Evolutionary conservation across 1,284 basidiomycete species (phyloP).

Genomic region (Abortiporus biennis): DNA sequence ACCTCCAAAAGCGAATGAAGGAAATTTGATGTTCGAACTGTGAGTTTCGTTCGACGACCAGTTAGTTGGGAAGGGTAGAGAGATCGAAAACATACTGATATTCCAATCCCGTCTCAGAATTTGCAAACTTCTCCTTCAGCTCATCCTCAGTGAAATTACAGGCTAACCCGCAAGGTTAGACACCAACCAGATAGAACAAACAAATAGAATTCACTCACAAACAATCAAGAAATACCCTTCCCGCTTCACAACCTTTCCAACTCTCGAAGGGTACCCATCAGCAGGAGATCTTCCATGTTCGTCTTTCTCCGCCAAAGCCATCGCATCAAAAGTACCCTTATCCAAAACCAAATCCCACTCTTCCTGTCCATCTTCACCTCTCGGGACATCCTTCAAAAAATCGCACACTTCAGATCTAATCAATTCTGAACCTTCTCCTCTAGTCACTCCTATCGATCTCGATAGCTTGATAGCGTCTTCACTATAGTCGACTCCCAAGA

Average conservation of each 20-base stretch:
- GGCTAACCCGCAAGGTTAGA: constrained; percentile 33
- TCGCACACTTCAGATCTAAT: constrained; percentile 53
- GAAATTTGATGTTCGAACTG: constrained; percentile 68
- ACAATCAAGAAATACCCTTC: constrained; percentile 81
- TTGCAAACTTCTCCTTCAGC: constrained; percentile 53
- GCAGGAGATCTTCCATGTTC: constrained; percentile 48
- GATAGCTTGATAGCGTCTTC: constrained; percentile 62
- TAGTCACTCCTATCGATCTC: constrained; percentile 42
- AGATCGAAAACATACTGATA: constrained; percentile 53
- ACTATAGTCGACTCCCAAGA: constrained; percentile 85
- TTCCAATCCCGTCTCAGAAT: constrained; percentile 39
- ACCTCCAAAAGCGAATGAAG: constrained; percentile 72
- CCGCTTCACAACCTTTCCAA: constrained; percentile 52
- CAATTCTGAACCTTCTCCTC: constrained; percentile 24
- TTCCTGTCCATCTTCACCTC: constrained; percentile 18
- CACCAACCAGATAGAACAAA: background rate
- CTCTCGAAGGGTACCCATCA: constrained; percentile 56
- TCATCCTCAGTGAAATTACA: constrained; percentile 91
- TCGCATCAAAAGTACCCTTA: constrained; percentile 86
- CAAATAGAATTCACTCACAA: constrained; percentile 39
- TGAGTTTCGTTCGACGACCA: background rate
- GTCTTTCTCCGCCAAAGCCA: constrained; percentile 69
- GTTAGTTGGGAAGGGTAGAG: background rate
- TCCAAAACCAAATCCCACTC: constrained; percentile 69
- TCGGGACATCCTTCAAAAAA: constrained; percentile 47